These are phyloP conservation scores for Onygenales sp. DNA, from an alignment of 2,329 filamentous ascomycete genomes.

Conservation along the genomic window DNA sequence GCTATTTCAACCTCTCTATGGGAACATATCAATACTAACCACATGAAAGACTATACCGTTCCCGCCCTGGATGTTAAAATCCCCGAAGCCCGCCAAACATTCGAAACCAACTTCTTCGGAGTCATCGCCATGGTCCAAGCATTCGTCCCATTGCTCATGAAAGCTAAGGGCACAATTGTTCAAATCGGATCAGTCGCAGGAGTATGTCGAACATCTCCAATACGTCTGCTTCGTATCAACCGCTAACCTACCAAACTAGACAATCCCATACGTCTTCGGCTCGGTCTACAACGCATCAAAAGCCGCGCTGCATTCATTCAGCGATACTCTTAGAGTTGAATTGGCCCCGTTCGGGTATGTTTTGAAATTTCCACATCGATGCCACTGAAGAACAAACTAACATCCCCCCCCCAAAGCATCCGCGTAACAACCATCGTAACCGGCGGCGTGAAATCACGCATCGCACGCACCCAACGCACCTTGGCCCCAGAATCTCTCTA, in stretches of 20 bases:
- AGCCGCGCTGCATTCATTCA: constrained; percentile 50
- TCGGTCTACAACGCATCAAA: constrained; percentile 50
- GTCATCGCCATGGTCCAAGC: constrained; percentile 50
- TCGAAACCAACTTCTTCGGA: constrained; percentile 48
- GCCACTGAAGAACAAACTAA: not conserved
- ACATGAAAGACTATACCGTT: constrained; percentile 40
- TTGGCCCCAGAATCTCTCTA: constrained; percentile 43
- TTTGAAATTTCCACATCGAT: constrained; percentile 2
- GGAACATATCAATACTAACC: not conserved
- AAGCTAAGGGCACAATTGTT: constrained; percentile 35
- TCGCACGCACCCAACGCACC: constrained; percentile 43
- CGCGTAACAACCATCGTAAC: constrained; percentile 47
- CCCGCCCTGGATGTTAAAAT: constrained; percentile 48
- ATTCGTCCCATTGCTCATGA: constrained; percentile 46
- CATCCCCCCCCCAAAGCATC: constrained; percentile 24
- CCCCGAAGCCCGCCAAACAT: constrained; percentile 36
- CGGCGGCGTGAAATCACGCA: constrained; percentile 51
- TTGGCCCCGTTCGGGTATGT: constrained; percentile 39
- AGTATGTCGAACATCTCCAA: constrained; percentile 10
- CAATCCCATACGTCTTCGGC: constrained; percentile 36
- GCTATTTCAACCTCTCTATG: not conserved
- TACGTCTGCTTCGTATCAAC: not conserved
- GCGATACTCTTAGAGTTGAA: constrained; percentile 50
- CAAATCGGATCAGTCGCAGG: constrained; percentile 38
- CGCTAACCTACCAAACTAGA: constrained; percentile 12